Base-by-base conservation (phyloP, 2,329 filamentous ascomycete species). In the Calonectria crousiana region DNA sequence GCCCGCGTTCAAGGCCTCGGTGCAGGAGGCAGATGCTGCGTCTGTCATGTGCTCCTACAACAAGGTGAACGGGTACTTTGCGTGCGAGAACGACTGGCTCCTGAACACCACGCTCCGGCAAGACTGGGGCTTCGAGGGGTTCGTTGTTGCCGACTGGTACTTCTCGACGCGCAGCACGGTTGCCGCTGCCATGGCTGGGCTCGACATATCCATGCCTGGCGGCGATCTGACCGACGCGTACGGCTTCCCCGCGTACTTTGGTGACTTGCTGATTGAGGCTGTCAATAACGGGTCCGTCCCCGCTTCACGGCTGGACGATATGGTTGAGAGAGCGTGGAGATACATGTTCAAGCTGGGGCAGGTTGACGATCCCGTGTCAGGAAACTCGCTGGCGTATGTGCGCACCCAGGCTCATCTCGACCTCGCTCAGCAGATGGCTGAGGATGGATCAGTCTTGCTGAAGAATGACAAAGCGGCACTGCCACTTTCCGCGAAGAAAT, bases 271-370 rank as follows among this genome's bases (percentile, higher is more conserved):
- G 1, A 41, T 11, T 2, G 56, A 60, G n/a, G 56, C 56, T 28
- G 56, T 60, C 20, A 60, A 60, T 1, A 60, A 60, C 10, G 56
- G 56, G 2, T 60, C 56, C 34, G 56, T 60, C 1, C 56, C 56
- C 16, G 16, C 34, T 26, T 38, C 56, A 2, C 34, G 56, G 3
- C n/a, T 60, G 34, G 23, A 60, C 23, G 56, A 60, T 6, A 60
- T 60, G 56, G 56, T 60, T 6, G 56, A 60, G 34, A 41, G 56
- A 60, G 56, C 56, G 2, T 60, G 56, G 56, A 60, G 56, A 16
- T 60, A 60, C 14, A 60, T 60, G 34, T 60, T 60, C n/a, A 60
- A 60, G 34, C 34, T 60, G n/a, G 56, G 56, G 8, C 56, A 60
- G 16, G 56, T 60, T 20, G 56, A 60, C 26, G 11, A 60, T 26